phyloP scores from a whole-genome alignment of 164 flowering plant genomes.

The Magnolia changhungtana region DNA sequence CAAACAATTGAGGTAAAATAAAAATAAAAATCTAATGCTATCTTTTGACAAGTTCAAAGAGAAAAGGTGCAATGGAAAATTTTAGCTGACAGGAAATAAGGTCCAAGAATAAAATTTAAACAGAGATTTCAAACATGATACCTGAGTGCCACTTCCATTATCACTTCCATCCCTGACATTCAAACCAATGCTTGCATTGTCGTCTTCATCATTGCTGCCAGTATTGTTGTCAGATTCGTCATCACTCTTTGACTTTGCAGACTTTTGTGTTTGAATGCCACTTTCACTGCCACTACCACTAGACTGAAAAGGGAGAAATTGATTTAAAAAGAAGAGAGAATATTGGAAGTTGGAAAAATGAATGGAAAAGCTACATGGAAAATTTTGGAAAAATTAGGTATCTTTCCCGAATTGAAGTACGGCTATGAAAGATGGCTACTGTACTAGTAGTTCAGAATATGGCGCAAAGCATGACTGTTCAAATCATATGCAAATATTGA shows the following conservation, averaged over 20 bases:
- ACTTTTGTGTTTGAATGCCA: conserved; percentile 38
- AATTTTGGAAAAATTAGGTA: not conserved
- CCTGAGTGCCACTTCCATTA: conserved; percentile 68
- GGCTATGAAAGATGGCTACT: not conserved
- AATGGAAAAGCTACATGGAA: not conserved
- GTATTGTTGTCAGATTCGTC: conserved; percentile 40
- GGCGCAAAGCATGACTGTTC: no score
- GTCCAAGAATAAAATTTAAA: not conserved
- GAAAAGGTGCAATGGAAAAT: not conserved
- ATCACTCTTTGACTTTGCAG: conserved; percentile 33
- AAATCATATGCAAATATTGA: not conserved
- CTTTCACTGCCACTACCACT: conserved; percentile 82
- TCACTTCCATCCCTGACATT: conserved; percentile 52
- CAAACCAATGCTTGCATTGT: conserved; percentile 38
- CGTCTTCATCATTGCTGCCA: conserved; percentile 49
- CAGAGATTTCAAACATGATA: conserved; percentile 9
- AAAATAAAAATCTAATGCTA: no score
- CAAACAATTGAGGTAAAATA: no score
- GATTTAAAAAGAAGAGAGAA: not conserved
- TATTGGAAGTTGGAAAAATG: not conserved
- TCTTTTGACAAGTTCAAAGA: no score
- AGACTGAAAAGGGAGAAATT: conserved; percentile 32
- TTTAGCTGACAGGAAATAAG: not conserved
- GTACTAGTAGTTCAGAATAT: no score
- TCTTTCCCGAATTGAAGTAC: not conserved